Conservation (phyloP, 305 asterid species). For the Plantago coronopus region DNA sequence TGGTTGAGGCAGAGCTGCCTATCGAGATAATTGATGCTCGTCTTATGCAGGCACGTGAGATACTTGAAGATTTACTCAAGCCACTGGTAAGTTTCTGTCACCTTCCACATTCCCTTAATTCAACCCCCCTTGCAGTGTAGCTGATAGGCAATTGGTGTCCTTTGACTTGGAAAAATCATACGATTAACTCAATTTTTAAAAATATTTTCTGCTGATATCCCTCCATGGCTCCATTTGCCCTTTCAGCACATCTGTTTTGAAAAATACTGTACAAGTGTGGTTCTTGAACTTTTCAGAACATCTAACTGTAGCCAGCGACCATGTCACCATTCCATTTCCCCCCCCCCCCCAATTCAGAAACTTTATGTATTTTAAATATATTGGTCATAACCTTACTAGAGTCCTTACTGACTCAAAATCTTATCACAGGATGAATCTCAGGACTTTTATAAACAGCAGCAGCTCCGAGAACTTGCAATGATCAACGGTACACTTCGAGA, state of each 20-base stretch:
- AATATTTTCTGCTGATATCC: no score
- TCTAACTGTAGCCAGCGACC: no score
- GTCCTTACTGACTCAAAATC: constrained; percentile 3
- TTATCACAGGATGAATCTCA: constrained; percentile 80
- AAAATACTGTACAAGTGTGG: no score
- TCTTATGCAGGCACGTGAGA: constrained; percentile 87
- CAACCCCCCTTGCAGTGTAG: constrained; percentile 2
- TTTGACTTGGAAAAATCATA: neutral
- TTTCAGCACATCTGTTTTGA: no score
- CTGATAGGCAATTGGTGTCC: neutral
- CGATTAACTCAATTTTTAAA: neutral
- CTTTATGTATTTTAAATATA: neutral
- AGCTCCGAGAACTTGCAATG: constrained; percentile 88
- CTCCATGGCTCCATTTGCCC: no score
- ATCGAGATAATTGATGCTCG: constrained; percentile 92
- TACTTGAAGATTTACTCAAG: constrained; percentile 85
- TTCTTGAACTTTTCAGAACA: no score
- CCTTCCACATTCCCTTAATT: constrained; percentile 22
- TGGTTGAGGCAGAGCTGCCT: constrained; percentile 91
- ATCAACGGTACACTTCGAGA: constrained; percentile 91
- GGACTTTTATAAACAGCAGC: constrained; percentile 87
- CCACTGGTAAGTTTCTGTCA: constrained; percentile 65
- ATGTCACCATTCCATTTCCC: neutral
- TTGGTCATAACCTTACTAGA: constrained; percentile 8
- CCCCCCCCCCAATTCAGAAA: no score